Evolutionary conservation across 768 basidiomycete species (phyloP), one percentile per base, ranked within the genome.

Genomic region (Tephrocybe sp.): DNA sequence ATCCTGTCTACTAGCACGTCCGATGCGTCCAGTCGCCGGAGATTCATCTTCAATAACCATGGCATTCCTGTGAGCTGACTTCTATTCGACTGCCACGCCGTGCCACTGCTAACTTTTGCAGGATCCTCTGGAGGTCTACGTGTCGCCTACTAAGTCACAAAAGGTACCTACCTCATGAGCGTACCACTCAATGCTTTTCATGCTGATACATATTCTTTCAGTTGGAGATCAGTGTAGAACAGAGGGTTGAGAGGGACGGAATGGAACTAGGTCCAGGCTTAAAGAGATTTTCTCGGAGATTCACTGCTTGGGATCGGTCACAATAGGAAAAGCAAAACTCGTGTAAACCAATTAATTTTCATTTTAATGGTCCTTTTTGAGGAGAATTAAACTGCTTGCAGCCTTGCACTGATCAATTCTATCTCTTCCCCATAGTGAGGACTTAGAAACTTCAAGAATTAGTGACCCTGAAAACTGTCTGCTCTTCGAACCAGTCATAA

Each of bases 181-280:
- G n/a, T n/a, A n/a, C n/a, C n/a, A n/a, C n/a, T n/a, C n/a, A n/a
- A n/a, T n/a, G n/a, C n/a, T n/a, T n/a, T n/a, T n/a, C n/a, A n/a
- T n/a, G n/a, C n/a, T n/a, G n/a, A n/a, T n/a, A n/a, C n/a, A n/a
- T n/a, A n/a, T n/a, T n/a, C n/a, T 44, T 17, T 36, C 24, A 56
- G 51, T 21, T 56, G 6, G 14, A 56, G 11, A 47, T 56, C 17
- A 52, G 38, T 28, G 50, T 56, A 4, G 40, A 52, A 26, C 50
- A 47, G 12, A 55, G 48, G 11, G 38, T 38, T 6, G 43, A 45
- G 34, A 23, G 37, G 25, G 25, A 39, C 17, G 43, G 38, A 5
- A 11, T 21, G 38, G 6, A 3, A 9, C 7, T 21, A 17, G 17
- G 38, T 15, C 18, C 18, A 3, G 20, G 46, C 34, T 24, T 40